Percentiles rank a stretch among this genome's conserved stretches.
phyloP scores from a whole-genome alignment of 2,329 filamentous ascomycete species.

The Ascocoryne sarcoides region DNA sequence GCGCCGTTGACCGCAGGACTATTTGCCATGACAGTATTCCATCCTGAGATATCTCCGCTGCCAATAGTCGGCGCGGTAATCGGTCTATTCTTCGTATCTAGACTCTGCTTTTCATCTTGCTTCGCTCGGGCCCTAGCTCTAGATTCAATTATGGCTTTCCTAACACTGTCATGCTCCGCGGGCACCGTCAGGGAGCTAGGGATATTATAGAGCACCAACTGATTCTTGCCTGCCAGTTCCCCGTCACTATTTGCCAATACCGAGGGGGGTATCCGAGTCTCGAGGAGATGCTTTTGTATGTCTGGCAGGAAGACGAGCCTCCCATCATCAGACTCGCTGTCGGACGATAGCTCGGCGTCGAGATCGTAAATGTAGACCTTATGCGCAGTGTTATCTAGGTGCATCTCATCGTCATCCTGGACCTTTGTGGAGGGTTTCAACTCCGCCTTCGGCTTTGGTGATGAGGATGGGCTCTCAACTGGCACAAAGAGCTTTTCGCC shows the following conservation, averaged over 20 bases:
- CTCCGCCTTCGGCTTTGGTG: conserved; percentile 14
- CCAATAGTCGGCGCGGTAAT: conserved; percentile 9
- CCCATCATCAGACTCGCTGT: conserved; percentile 49
- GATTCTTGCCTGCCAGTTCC: conserved; percentile 40
- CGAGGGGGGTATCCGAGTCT: conserved; percentile 54
- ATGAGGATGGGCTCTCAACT: conserved; percentile 40
- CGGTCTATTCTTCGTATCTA: conserved; percentile 11
- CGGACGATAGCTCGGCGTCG: conserved; percentile 69
- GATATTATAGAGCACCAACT: conserved; percentile 79
- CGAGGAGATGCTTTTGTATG: conserved; percentile 70
- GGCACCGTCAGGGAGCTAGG: conserved; percentile 70
- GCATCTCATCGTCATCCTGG: conserved; percentile 56
- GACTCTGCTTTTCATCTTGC: conserved; percentile 37
- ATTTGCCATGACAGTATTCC: conserved; percentile 11
- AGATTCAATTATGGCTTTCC: conserved; percentile 76
- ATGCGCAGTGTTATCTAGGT: conserved; percentile 74
- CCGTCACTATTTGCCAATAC: conserved; percentile 51
- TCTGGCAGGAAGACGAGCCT: conserved; percentile 74
- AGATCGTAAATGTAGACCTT: conserved; percentile 88
- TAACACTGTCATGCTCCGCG: conserved; percentile 65
- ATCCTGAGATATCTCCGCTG: conserved; percentile 12
- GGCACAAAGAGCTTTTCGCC: conserved; percentile 59
- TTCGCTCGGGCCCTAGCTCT: conserved; percentile 57
- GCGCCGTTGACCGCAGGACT: background rate
- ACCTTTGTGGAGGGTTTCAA: conserved; percentile 9